Base-by-base conservation (phyloP, 257 asterid genomes). In the Oldenlandia corymbosa region DNA sequence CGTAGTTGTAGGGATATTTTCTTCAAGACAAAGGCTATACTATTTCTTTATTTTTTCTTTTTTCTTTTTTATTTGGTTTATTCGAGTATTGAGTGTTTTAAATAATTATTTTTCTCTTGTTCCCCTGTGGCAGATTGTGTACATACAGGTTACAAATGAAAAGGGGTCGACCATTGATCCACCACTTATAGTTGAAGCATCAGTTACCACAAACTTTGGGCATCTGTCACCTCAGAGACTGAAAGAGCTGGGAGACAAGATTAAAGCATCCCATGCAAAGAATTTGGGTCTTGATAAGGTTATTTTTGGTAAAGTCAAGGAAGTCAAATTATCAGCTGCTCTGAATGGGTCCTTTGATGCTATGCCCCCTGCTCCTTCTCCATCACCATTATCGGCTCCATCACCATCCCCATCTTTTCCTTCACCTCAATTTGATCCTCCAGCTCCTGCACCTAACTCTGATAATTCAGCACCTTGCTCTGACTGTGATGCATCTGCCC, bases 201-300 rank as follows among this genome's bases (percentile, higher is more conserved):
- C 90, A 65, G 76, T 90, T 71, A 76, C 82, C 70, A 78, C 89
- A 46, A 57, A 72, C 27, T 39, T 12, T 10, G 88, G 88, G 58
- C 51, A 54, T 54, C 72, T 82, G 46, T 73, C 53, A 26, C 85
- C 86, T 23, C 84, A 84, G 73, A 84, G 97, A 72, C 75, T 85
- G 74, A 81, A 65, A 68, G 85, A 88, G 75, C 78, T 90, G 74
- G 96, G 89, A 65, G 76, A 77, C 70, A 77, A 58, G 65, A 80
- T 90, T 60, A 71, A 76, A 24, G 74, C 83, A 12, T 77, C 90
- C 28, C 67, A 91, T 49, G 52, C 58, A 36, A 83, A 74, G 53
- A 90, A 88, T 81, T 96, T 90, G 54, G 97, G 97, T 68, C 91
- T 90, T 34, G 79, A 90, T 75, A 79, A 78, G 76, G 65, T 84